These are phyloP conservation scores for Chaetomium globosum DNA, from an alignment of 2,329 filamentous ascomycete species.

Conservation along the genomic window DNA sequence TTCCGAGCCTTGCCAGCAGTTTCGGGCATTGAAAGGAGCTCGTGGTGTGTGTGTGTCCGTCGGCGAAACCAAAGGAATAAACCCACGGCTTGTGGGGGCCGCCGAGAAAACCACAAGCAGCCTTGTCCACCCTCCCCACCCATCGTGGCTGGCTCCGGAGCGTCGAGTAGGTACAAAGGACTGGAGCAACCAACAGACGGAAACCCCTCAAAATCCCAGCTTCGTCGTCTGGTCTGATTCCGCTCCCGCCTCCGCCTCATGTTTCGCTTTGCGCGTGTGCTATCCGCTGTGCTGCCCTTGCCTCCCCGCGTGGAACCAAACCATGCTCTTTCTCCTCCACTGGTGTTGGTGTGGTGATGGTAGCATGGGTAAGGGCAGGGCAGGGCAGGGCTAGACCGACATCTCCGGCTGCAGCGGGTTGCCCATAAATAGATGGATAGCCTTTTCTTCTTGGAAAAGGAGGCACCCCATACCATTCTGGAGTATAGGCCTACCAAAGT, in stretches of 20 bases:
- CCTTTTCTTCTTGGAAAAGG: too few relatives aligned
- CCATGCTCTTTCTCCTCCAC: not conserved
- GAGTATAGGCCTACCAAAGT: too few relatives aligned
- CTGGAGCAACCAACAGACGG: too few relatives aligned
- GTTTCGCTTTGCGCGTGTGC: not conserved
- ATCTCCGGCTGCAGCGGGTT: not conserved
- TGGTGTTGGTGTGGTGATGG: not conserved
- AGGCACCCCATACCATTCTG: too few relatives aligned
- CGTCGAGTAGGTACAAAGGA: too few relatives aligned
- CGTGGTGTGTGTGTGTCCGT: not conserved
- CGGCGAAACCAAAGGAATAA: too few relatives aligned
- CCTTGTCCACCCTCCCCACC: not conserved
- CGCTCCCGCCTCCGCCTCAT: not conserved
- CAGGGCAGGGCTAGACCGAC: not conserved
- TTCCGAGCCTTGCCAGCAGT: too few relatives aligned
- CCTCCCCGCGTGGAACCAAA: not conserved
- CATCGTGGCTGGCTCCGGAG: not conserved
- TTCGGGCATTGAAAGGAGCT: not conserved
- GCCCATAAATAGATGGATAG: too few relatives aligned
- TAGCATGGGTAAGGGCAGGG: too few relatives aligned
- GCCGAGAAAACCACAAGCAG: not conserved
- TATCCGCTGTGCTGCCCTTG: too few relatives aligned
- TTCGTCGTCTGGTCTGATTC: not conserved
- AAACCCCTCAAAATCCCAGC: not conserved
- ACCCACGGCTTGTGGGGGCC: not conserved